Evolutionary conservation across 73 alveolate species (phyloP).

Genomic region (Paramecium octaurelia): DNA sequence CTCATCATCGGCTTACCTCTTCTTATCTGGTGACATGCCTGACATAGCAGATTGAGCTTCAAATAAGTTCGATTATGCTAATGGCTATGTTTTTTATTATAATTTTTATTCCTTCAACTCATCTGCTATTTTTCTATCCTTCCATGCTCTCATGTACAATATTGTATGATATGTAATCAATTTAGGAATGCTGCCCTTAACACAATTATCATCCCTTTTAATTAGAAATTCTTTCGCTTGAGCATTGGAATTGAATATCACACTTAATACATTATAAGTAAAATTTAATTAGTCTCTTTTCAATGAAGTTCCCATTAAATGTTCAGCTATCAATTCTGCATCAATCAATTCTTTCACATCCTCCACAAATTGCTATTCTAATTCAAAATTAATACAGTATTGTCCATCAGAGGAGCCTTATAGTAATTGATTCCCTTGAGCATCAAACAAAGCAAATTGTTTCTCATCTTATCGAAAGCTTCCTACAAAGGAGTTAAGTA

Average conservation of each 20-base stretch:
- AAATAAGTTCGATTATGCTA: background rate
- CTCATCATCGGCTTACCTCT: background rate
- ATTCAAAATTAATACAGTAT: background rate
- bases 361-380: background rate
- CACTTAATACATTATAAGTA: slow-evolving; percentile 1
- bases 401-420: slow-evolving; percentile 43
- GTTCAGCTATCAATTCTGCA: slow-evolving; percentile 63
- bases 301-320: slow-evolving; percentile 43
- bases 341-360: slow-evolving; percentile 42
- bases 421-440: slow-evolving; percentile 57
- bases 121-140: slow-evolving; percentile 47
- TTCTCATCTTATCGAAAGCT: slow-evolving; percentile 49
- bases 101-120: slow-evolving; percentile 12
- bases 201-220: slow-evolving; percentile 51
- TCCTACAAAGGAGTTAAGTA: slow-evolving; percentile 53
- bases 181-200: slow-evolving; percentile 45
- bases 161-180: slow-evolving; percentile 38
- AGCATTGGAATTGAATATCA: slow-evolving; percentile 40
- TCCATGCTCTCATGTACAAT: slow-evolving; percentile 46
- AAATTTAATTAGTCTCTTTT: slow-evolving; percentile 60
- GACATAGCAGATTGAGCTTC: slow-evolving; percentile 18
- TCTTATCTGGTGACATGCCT: slow-evolving; percentile 36
- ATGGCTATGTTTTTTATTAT: background rate
- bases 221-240: slow-evolving; percentile 37
- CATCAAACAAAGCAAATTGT: slow-evolving; percentile 34